Evolutionary conservation across 129 eudicot species (phyloP), one percentile per base, ranked within the genome.

Genomic region (Flaveria robusta): DNA sequence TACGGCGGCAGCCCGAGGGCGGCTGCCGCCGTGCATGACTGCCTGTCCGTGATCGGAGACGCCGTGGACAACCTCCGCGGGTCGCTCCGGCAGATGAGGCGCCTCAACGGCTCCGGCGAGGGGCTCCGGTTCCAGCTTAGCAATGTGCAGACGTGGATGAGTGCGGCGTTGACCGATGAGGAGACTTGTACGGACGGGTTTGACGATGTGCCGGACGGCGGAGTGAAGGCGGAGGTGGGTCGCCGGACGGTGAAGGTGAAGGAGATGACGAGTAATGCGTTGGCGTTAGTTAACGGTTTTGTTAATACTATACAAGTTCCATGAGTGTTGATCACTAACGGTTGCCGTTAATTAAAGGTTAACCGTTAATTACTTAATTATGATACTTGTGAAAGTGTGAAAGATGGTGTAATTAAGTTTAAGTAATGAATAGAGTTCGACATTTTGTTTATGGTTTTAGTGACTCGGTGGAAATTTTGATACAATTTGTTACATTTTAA

Each of bases 91-190:
- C 96, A 93, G 74, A 93, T 93, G 97, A 75, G 87, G 42, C 62
- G 19, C 76, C 82, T 90, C 3, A 52, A 76, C 0, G 85, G 82
- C 78, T 22, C 81, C 22, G 79, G 86, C 0, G 94, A 81, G 83
- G 77, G 82, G 43, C 63, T 90, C 7, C 77, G 88, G 87, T 93
- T 93, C 71, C 92, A 93, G 88, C 46, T 93, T 50, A 88, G 98
- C 78, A 93, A 91, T 58, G 97, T 93, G 74, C 96, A 93, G 81
- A 93, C 98, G 77, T 93, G 96, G 91, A 88, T 93, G 93, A 93
- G 98, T 54, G 93, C 98, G 0, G 97, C 97, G 23, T 58, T 93
- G 70, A 90, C 97, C 4, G 87, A 93, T 24, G 97, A 88, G 83
- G 98, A 93, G 56, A 90, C 98, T 54, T 93, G 98, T 79, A 84